These are phyloP conservation scores for Aspergillus tanneri DNA, from an alignment of 2,329 filamentous ascomycete genomes.

Conservation along the genomic window DNA sequence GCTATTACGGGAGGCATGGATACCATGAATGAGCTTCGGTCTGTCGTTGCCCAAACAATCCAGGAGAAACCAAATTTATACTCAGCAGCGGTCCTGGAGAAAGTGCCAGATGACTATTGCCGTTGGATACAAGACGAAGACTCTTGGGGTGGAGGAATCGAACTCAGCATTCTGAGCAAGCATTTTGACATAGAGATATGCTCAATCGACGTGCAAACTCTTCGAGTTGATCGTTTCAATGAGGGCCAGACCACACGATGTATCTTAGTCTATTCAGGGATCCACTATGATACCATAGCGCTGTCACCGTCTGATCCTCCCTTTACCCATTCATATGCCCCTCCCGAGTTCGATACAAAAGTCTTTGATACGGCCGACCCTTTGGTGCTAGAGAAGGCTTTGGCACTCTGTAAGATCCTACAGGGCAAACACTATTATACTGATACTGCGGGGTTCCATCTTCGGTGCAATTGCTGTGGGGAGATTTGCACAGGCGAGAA, in stretches of 20 bases:
- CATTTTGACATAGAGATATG: constrained; percentile 84
- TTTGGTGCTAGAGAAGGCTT: constrained; percentile 59
- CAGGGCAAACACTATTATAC: constrained; percentile 79
- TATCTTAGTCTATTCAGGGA: constrained; percentile 84
- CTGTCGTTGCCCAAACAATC: constrained; percentile 76
- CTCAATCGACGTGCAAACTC: constrained; percentile 73
- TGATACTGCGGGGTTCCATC: constrained; percentile 75
- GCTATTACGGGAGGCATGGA: constrained; percentile 69
- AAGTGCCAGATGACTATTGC: constrained; percentile 72
- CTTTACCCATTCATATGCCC: constrained; percentile 55
- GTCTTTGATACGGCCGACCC: constrained; percentile 64
- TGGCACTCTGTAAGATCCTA: constrained; percentile 64
- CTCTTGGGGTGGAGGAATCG: constrained; percentile 89
- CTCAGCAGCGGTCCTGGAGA: constrained; percentile 72
- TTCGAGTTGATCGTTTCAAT: constrained; percentile 73
- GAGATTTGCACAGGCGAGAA: constrained; percentile 46
- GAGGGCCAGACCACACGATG: constrained; percentile 68
- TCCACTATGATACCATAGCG: constrained; percentile 89
- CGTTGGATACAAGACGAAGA: constrained; percentile 75
- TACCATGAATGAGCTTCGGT: constrained; percentile 69
- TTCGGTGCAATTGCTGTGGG: constrained; percentile 68
- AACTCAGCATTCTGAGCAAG: constrained; percentile 79
- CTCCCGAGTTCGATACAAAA: constrained; percentile 75
- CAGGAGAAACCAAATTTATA: constrained; percentile 70
- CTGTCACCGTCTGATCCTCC: constrained; percentile 64